Conservation (phyloP, 192 early-diverging fungal genomes). For the Funneliformis mosseae region DNA sequence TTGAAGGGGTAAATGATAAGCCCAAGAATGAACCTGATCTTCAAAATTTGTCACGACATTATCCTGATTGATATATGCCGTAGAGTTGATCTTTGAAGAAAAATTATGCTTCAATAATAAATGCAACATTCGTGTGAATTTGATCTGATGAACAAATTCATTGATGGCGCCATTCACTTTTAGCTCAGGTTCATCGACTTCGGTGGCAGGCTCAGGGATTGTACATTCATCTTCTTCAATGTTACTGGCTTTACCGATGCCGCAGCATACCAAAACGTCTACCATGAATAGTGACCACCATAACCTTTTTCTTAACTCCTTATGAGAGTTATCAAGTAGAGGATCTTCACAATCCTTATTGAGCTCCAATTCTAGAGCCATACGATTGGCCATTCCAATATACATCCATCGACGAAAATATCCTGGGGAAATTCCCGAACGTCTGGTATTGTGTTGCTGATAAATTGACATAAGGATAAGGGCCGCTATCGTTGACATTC, state of each 20-base stretch:
- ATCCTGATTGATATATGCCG: not conserved
- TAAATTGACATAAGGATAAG: constrained; percentile 31
- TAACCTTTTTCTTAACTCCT: constrained; percentile 24
- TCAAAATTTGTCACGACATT: not conserved
- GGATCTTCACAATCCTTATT: constrained; percentile 30
- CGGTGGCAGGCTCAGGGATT: constrained; percentile 13
- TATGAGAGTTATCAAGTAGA: not conserved
- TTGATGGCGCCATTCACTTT: not conserved
- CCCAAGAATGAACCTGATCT: constrained; percentile 14
- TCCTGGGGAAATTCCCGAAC: not conserved
- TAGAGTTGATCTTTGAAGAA: not conserved
- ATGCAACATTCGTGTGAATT: constrained; percentile 21
- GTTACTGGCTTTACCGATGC: constrained; percentile 15
- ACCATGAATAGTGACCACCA: constrained; percentile 36
- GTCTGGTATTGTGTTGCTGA: constrained; percentile 20
- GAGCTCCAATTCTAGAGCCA: constrained; percentile 32
- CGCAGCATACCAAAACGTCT: constrained; percentile 30
- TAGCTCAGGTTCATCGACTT: constrained; percentile 21
- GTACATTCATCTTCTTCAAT: constrained; percentile 30
- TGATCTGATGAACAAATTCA: constrained; percentile 25
- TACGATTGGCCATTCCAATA: constrained; percentile 25
- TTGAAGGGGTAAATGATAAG: not conserved
- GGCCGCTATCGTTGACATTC: constrained; percentile 27
- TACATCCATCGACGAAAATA: constrained; percentile 32
- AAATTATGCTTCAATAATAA: constrained; percentile 21